phyloP scores from a whole-genome alignment of 2,329 filamentous ascomycete genomes.

The Ophiostoma sp. region DNA sequence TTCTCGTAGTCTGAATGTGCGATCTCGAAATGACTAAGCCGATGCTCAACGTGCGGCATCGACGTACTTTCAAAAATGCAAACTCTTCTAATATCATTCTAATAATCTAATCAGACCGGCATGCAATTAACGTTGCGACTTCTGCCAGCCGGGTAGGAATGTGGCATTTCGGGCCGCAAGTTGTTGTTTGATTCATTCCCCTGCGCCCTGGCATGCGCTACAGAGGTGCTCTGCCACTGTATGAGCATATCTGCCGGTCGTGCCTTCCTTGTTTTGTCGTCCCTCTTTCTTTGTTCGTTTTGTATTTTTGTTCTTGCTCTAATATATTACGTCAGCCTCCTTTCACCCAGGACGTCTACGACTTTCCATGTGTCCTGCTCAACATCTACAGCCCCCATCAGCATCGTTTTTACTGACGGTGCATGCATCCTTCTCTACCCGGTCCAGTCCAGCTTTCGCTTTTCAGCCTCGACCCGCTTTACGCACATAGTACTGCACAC shows the following conservation, averaged over 20 bases:
- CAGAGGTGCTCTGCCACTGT: no score
- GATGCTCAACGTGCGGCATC: neutral
- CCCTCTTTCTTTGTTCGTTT: neutral
- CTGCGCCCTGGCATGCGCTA: slow-evolving; percentile 2
- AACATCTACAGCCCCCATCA: neutral
- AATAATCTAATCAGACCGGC: neutral
- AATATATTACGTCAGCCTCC: neutral
- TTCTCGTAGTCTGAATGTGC: neutral
- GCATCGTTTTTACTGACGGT: neutral
- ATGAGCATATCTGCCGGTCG: neutral
- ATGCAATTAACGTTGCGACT: neutral
- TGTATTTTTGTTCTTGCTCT: no score
- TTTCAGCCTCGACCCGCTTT: slow-evolving; percentile 26
- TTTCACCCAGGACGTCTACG: neutral
- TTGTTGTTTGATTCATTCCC: neutral
- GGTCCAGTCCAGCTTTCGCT: slow-evolving; percentile 13
- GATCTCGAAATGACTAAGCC: neutral
- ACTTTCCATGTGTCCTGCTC: neutral
- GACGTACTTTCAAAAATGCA: neutral
- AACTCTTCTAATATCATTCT: neutral
- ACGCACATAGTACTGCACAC: slow-evolving; percentile 16
- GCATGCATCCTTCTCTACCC: neutral
- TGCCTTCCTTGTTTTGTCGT: neutral
- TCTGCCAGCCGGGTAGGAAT: slow-evolving; percentile 5
- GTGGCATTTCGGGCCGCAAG: neutral